Conservation (phyloP, 2,329 filamentous ascomycete species). For the Plectosphaerella cucumerina region DNA sequence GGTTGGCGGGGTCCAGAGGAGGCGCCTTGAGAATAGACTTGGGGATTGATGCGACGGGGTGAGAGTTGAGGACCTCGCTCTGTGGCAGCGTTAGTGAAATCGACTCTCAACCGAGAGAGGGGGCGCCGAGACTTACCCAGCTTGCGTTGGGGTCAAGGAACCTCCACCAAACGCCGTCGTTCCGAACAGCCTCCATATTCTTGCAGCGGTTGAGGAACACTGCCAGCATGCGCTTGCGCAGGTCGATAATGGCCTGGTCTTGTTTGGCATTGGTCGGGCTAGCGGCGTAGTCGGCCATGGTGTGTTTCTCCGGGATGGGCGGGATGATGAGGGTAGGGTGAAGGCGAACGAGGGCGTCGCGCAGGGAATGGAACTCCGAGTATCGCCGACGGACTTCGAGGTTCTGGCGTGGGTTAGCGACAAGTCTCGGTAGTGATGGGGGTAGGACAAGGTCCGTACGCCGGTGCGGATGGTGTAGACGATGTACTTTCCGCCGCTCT, state of each 20-base stretch:
- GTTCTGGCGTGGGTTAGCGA: constrained; percentile 53
- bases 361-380: constrained; percentile 90
- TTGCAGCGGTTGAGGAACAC: constrained; percentile 94
- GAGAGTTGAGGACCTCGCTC: constrained; percentile 93
- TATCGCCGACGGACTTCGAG: constrained; percentile 92
- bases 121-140: constrained; percentile 62
- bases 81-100: constrained; percentile 33
- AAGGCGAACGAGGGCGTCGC: constrained; percentile 82
- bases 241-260: constrained; percentile 92
- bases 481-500: constrained; percentile 89
- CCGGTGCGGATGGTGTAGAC: constrained; percentile 96
- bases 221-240: constrained; percentile 93
- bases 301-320: constrained; percentile 97
- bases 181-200: constrained; percentile 84
- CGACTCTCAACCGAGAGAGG: not conserved
- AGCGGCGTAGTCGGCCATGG: constrained; percentile 96
- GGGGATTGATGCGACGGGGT: constrained; percentile 84
- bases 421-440: not conserved
- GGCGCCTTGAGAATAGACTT: constrained; percentile 94
- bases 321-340: constrained; percentile 95
- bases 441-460: constrained; percentile 44
- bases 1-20: constrained; percentile 92
- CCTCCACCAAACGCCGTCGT: constrained; percentile 95
- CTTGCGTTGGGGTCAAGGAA: constrained; percentile 97
- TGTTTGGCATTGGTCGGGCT: constrained; percentile 98